Evolutionary conservation across 345 rosid species (phyloP), one percentile per base, ranked within the genome.

Genomic region (Noccaea caerulescens): DNA sequence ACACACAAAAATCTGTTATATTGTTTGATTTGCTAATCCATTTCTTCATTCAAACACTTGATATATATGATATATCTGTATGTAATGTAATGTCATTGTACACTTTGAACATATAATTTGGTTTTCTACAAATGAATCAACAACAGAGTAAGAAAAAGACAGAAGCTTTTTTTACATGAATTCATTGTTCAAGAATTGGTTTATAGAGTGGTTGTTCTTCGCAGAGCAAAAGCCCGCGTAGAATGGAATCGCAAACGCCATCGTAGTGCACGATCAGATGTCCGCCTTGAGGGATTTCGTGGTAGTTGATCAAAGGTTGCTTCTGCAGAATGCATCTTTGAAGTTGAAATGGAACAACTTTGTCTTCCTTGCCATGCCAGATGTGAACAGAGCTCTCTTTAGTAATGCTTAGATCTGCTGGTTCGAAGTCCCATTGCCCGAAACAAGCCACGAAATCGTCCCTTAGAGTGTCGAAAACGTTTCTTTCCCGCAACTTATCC

Each of bases 361-460:
- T 93, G 73, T 93, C 98, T 79, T 88, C 89, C 7, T 63, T 62
- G 3, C 97, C 97, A 70, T 90, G 94, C 97, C 96, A 90, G 37
- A 90, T 86, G 59, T 93, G 96, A 62, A 90, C 89, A 37, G 77
- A 71, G 73, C 73, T 60, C 27, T 76, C 71, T 69, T 46, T 1
- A 11, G 12, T 46, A 13, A 87, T 80, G 30, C 46, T 62, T 49
- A 90, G 81, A 7, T 85, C 84, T 23, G 80, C 68, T 0, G 98
- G 98, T 74, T 90, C 97, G 59, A 93, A 90, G 47, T 84, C 96
- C 97, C 97, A 93, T 25, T 80, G 75, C n/a, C 92, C 96, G 58
- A 83, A 93, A 73, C 81, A 77, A 7, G 68, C 84, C 61, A 84
- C 64, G 33, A 87, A 69, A 72, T 93, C 96, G 8, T 52, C 68